Evolutionary conservation across 2,329 filamentous ascomycete genomes (phyloP), one percentile per base, ranked within the genome.

Genomic region (Zymoseptoria pseudotritici): DNA sequence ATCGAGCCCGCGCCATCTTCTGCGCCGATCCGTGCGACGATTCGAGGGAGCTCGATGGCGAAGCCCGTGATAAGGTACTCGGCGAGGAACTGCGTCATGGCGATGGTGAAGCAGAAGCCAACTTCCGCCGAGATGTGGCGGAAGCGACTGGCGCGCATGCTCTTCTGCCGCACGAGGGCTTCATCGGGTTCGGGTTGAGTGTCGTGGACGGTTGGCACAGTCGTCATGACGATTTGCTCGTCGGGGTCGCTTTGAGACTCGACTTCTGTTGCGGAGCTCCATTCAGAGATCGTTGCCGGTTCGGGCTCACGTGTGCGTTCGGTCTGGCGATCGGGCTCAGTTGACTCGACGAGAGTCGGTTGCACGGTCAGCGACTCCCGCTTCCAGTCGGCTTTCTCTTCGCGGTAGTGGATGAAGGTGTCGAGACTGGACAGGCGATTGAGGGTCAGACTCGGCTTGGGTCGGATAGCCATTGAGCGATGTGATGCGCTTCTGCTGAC

Each of bases 61-160:
- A 75, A 74, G 11, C 73, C 73, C 1, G 70, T 71, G 55, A 74
- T 73, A 61, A 73, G 66, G 62, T 72, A 74, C 42, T 75, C 73
- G 26, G 71, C 69, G 6, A 75, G 64, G 53, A 75, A 69, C 46
- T 74, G 72, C 1, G 72, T 71, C 65, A 73, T 68, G 50, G 69
- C 68, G 49, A 75, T 72, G 26, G 71, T 70, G 65, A 73, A 72
- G 60, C 67, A 69, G 60, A 75, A 74, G 26, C 70, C 69, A 6
- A 71, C 57, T 57, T 75, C 72, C 31, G 65, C 65, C 19, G 64
- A 61, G n/a, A 66, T 60, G 29, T 67, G 67, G 19, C 71, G 69
- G 60, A 73, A 73, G 17, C 58, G 64, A 60, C 52, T 66, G 46
- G 62, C 58, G 36, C 36, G 36, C 13, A 46, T n/a, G 13, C 36